Percentiles rank a stretch among this genome's conserved stretches.
Evolutionary conservation across 2,329 filamentous ascomycete genomes (phyloP).

Genomic region (Cladosporium colombiae): DNA sequence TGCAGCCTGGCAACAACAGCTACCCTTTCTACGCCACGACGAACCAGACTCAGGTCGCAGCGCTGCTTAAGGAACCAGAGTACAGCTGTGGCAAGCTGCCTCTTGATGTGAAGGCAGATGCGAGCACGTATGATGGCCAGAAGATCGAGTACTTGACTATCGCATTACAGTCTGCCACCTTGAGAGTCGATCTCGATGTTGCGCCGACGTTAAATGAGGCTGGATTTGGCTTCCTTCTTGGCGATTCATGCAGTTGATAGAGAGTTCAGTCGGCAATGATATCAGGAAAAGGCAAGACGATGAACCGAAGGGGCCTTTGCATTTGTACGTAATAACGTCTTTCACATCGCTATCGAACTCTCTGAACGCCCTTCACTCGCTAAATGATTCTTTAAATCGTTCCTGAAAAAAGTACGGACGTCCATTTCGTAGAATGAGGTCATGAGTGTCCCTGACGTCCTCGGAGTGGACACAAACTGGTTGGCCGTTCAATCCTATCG

Average conservation of each 20-base stretch:
- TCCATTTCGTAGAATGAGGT: neutral
- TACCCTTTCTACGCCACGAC: constrained; percentile 58
- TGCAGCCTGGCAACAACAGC: constrained; percentile 60
- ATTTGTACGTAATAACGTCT: no score
- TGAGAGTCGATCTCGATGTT: neutral
- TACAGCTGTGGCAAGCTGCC: constrained; percentile 59
- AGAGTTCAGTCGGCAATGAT: neutral
- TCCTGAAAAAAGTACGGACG: neutral
- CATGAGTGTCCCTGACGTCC: neutral
- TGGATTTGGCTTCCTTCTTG: constrained; percentile 5
- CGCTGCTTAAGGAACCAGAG: constrained; percentile 45
- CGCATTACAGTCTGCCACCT: constrained; percentile 3
- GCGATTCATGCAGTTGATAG: neutral
- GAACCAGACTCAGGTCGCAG: constrained; percentile 48
- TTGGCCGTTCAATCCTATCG: neutral
- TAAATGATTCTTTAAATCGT: neutral
- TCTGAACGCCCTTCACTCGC: neutral
- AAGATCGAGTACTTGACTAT: constrained; percentile 20
- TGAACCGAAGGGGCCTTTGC: no score
- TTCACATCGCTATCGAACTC: no score
- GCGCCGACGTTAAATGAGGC: neutral
- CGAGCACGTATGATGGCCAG: constrained; percentile 13
- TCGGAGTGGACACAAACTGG: neutral
- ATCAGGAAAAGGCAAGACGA: no score
- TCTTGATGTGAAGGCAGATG: constrained; percentile 1